Evolutionary conservation across 1,284 basidiomycete genomes (phyloP).

Genomic region (Trichosporon coremiiforme): DNA sequence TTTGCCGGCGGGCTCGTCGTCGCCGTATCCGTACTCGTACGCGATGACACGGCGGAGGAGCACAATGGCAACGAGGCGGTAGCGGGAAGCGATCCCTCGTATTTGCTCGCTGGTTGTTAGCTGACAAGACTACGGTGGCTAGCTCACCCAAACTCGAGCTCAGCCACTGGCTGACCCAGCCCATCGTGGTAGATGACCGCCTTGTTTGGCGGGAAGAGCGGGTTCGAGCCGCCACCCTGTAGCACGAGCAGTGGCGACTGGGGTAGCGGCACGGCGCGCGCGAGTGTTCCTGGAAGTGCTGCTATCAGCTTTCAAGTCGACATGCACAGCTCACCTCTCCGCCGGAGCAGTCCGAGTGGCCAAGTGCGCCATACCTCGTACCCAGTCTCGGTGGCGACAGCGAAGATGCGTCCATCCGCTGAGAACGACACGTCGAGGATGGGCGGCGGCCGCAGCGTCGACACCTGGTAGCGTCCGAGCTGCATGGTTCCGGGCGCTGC

Average conservation of each 20-base stretch:
- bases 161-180: conserved; percentile 72
- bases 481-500: conserved; percentile 64
- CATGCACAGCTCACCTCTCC: conserved; percentile 65
- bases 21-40: conserved; percentile 67
- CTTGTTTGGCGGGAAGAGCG: conserved; percentile 93
- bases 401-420: conserved; percentile 74
- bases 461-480: conserved; percentile 81
- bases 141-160: conserved; percentile 73
- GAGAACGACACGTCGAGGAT: conserved; percentile 75
- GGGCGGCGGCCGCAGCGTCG: conserved; percentile 72
- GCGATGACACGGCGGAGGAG: conserved; percentile 75
- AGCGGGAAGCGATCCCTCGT: conserved; percentile 73
- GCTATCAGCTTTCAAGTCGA: not conserved
- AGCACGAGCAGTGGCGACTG: conserved; percentile 83
- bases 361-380: conserved; percentile 82
- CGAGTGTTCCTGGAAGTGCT: conserved; percentile 66
- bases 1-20: conserved; percentile 29
- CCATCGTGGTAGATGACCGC: conserved; percentile 87
- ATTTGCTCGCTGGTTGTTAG: conserved; percentile 68
- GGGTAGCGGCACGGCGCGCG: conserved; percentile 75
- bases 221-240: conserved; percentile 83
- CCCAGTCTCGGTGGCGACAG: conserved; percentile 75
- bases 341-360: conserved; percentile 75
- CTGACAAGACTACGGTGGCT: no score
- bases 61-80: conserved; percentile 81